Base-by-base conservation (phyloP, 345 rosid species). In the Eutrema japonicum region DNA sequence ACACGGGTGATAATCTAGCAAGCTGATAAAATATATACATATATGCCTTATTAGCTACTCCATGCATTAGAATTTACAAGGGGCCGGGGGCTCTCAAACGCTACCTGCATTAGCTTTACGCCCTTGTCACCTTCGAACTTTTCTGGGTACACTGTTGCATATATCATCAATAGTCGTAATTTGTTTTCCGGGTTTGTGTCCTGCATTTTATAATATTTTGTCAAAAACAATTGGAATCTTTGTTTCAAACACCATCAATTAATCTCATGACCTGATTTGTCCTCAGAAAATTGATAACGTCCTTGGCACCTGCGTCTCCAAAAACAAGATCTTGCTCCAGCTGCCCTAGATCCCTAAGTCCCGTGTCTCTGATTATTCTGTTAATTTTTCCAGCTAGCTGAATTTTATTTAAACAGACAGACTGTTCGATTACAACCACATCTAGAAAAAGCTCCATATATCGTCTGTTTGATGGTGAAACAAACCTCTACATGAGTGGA, bases 301-400 rank as follows among this genome's bases (percentile, higher is more conserved):
- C 98, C 66, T 88, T 91, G 29, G 96, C 90, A 70, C 83, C 97
- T 37, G 96, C 96, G 83, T 94, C 97, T 48, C 98, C 98, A 69
- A 94, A 94, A 56, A 94, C 98, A 82, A 91, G 95, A 85, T 94
- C 97, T 86, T 94, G 97, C 78, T 94, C 98, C 68, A 91, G 85
- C 83, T 94, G 95, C 71, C 98, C 98, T 30, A 91, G 83, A 38
- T 91, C 96, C 66, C 96, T 83, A 70, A 94, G 92, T 33, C 90
- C 88, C 30, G 66, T 54, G 37, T 94, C 91, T 77, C 90, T 83
- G 41, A 94, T 88, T 49, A 83, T 43, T 65, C 64, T 74, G 84
- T 91, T 91, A 45, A 94, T 87, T 74, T 76, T 78, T 75, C 98
- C 98, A 57, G 98, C 98, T 56, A 94, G 81, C 98, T 94, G 83